phyloP scores from a whole-genome alignment of 768 basidiomycete genomes.

The Austroboletus eburneus region DNA sequence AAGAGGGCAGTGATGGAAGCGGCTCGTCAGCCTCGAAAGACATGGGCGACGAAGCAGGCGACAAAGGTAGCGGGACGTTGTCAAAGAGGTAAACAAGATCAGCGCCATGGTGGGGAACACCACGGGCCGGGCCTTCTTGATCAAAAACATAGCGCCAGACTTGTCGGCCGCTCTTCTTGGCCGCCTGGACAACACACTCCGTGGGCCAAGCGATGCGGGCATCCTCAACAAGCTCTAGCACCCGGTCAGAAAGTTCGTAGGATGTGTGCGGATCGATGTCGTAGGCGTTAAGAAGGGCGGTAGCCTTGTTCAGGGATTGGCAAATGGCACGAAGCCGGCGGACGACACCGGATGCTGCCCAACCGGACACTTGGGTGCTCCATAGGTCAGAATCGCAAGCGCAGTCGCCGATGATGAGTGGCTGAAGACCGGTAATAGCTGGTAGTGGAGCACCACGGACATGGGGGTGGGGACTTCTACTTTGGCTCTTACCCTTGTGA shows the following conservation, averaged over 20 bases:
- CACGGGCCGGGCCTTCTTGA: conserved; percentile 67
- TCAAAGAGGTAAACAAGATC: conserved; percentile 80
- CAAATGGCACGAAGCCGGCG: conserved; percentile 72
- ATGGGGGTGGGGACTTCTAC: conserved; percentile 29
- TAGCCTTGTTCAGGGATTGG: conserved; percentile 62
- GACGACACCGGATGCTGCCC: conserved; percentile 58
- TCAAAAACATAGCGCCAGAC: conserved; percentile 83
- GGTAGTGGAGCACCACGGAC: conserved; percentile 7
- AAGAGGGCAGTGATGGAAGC: conserved; percentile 28
- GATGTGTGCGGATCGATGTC: conserved; percentile 62
- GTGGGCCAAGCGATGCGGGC: conserved; percentile 75
- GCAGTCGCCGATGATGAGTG: conserved; percentile 74
- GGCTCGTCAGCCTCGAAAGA: conserved; percentile 33
- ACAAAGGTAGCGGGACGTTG: conserved; percentile 56
- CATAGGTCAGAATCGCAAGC: conserved; percentile 61
- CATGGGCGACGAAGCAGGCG: conserved; percentile 30
- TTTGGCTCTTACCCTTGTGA: conserved; percentile 20
- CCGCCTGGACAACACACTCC: conserved; percentile 53
- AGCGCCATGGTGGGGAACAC: conserved; percentile 63
- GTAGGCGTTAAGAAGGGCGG: conserved; percentile 60
- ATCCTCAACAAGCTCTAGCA: conserved; percentile 74
- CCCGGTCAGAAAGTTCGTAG: conserved; percentile 62
- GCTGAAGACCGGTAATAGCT: conserved; percentile 41
- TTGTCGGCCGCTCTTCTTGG: conserved; percentile 48
- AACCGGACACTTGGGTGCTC: conserved; percentile 55